Base-by-base conservation (phyloP, 2,329 filamentous ascomycete genomes). In the Nigrospora oryzae region DNA sequence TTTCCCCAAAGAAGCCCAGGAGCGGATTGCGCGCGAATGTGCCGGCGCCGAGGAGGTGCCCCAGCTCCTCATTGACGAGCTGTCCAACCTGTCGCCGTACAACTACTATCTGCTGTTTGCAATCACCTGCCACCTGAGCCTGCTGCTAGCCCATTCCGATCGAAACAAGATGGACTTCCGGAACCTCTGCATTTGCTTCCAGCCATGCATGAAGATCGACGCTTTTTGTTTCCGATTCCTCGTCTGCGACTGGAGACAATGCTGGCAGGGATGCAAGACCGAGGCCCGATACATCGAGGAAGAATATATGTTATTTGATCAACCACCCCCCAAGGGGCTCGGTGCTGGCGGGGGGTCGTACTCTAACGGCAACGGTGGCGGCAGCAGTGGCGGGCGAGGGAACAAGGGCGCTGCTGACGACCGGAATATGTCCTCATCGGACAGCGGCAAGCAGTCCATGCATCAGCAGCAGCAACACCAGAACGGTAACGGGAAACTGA, bases 151-250 rank as follows among this genome's bases (percentile, higher is more conserved):
- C 1, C 91, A 95, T 63, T 86, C 89, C 19, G 88, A 94, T 52
- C 90, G 91, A 71, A 97, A 96, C 76, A 95, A 95, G 70, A 97
- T 97, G 91, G 89, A 95, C 61, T 95, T 91, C 61, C 83, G 88
- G 59, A 96, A 96, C 53, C 72, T 97, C 19, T 95, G 89, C 67
- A 95, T 96, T 55, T 97, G 91, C 69, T 96, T 96, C 65, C 89
- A 95, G 64, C 91, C 91, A 4, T 95, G 89, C 64, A 89, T 97
- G 79, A 95, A 91, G 67, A 93, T 97, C 47, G 91, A 97, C 58
- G 84, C 84, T 1, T 94, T 91, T 63, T 94, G 89, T 63, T 97
- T 97, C 75, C 89, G 90, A 57, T 96, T 95, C 53, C 74, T 97
- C 12, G 90, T 97, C 16, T 88, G 89, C 59, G 86, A 97, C 61